Conservation (phyloP, 2,329 filamentous ascomycete genomes). For the Diaporthe sp. region DNA sequence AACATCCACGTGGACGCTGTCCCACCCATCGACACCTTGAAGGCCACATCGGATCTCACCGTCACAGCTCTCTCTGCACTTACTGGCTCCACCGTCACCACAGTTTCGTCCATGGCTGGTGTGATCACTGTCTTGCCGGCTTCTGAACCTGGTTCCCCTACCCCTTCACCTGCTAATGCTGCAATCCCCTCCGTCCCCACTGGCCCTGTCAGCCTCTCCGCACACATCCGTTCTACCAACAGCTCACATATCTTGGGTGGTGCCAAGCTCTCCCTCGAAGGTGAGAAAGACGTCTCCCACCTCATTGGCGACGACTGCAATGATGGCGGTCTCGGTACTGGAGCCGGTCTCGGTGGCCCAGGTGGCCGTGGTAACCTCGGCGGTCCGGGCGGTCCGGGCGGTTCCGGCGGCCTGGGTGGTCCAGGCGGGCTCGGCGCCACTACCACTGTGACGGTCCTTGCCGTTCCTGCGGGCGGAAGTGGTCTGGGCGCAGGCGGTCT, state of each 20-base stretch:
- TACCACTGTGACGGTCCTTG: slow-evolving; percentile 31
- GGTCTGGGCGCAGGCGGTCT: slow-evolving; percentile 15
- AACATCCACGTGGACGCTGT: slow-evolving; percentile 29
- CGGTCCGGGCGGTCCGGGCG: background rate
- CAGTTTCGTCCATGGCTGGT: background rate
- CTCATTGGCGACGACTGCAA: slow-evolving; percentile 18
- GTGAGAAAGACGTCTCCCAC: slow-evolving; percentile 19
- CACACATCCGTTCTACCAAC: background rate
- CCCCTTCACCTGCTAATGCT: slow-evolving; percentile 23
- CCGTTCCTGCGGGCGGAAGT: slow-evolving; percentile 25
- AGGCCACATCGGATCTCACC: slow-evolving; percentile 1
- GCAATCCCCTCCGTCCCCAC: slow-evolving; percentile 20
- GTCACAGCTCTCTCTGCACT: slow-evolving; percentile 7
- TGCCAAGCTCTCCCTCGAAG: slow-evolving; percentile 23
- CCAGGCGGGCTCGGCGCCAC: slow-evolving; percentile 9
- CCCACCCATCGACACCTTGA: background rate
- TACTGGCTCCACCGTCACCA: background rate
- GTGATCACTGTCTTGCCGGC: background rate
- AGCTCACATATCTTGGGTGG: slow-evolving; percentile 3
- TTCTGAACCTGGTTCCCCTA: background rate
- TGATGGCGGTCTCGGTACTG: slow-evolving; percentile 23
- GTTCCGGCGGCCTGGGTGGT: slow-evolving; percentile 25
- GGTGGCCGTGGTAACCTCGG: background rate
- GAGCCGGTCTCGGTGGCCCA: background rate
- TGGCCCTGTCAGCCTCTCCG: slow-evolving; percentile 3